phyloP scores from a whole-genome alignment of 495 filamentous ascomycete genomes.

The Aspergillus funiculosus region DNA sequence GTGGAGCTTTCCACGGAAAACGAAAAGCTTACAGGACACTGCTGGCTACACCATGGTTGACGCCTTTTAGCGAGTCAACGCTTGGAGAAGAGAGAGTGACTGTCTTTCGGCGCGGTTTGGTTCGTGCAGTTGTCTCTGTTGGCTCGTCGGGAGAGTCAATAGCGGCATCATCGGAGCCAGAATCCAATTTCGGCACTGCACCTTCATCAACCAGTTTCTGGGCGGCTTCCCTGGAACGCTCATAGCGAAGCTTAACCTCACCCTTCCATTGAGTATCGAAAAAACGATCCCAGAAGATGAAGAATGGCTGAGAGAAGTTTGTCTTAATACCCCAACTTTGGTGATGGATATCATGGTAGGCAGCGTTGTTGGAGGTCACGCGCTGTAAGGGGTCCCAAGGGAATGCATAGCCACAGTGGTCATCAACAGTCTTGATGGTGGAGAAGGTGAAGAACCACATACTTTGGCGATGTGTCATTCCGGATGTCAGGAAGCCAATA shows the following conservation, averaged over 20 bases:
- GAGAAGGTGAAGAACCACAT: conserved; percentile 80
- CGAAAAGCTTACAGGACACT: conserved; percentile 34
- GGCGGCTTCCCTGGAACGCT: conserved; percentile 38
- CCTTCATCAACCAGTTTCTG: conserved; percentile 38
- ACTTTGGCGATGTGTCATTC: conserved; percentile 71
- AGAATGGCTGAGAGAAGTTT: conserved; percentile 51
- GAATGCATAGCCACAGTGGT: conserved; percentile 93
- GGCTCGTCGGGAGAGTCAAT: conserved; percentile 30
- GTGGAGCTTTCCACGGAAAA: not conserved
- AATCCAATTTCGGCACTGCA: conserved; percentile 14
- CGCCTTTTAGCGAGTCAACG: conserved; percentile 39
- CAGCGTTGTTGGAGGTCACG: conserved; percentile 86
- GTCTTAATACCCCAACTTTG: conserved; percentile 95
- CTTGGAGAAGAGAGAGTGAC: conserved; percentile 18
- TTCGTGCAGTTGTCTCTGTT: conserved; percentile 23
- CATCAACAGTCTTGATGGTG: conserved; percentile 93
- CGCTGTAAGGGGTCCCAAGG: conserved; percentile 93
- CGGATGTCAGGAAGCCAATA: conserved; percentile 67
- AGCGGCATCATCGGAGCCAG: conserved; percentile 15
- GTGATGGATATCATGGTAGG: conserved; percentile 96
- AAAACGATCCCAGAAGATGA: conserved; percentile 48
- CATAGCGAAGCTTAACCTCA: conserved; percentile 41
- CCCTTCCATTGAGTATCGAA: conserved; percentile 44
- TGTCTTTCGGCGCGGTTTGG: conserved; percentile 38
- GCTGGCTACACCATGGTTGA: conserved; percentile 36